phyloP scores from a whole-genome alignment of 768 basidiomycete genomes.

The Termitomyces sp. region DNA sequence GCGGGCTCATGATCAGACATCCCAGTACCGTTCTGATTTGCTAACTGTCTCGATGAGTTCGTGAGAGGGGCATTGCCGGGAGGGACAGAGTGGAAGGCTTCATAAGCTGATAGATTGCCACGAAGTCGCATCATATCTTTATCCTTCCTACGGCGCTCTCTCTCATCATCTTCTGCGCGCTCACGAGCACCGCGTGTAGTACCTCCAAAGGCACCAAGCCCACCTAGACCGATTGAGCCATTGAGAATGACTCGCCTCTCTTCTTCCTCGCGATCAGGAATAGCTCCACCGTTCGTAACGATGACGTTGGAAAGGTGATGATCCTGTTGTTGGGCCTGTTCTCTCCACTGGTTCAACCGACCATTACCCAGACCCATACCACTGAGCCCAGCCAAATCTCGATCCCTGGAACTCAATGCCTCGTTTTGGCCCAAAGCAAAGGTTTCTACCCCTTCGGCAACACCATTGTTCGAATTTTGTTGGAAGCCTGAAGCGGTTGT shows the following conservation, averaged over 20 bases:
- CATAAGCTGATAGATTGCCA: slow-evolving; percentile 50
- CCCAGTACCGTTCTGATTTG: slow-evolving; percentile 20
- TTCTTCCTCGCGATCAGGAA: slow-evolving; percentile 34
- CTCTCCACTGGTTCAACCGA: slow-evolving; percentile 35
- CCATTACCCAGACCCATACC: slow-evolving; percentile 39
- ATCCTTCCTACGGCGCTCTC: slow-evolving; percentile 45
- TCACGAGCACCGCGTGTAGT: slow-evolving; percentile 53
- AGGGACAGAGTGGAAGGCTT: slow-evolving; percentile 72
- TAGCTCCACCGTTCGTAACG: slow-evolving; percentile 11
- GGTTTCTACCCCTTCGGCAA: slow-evolving; percentile 20
- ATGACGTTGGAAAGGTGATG: slow-evolving; percentile 6
- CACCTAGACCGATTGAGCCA: slow-evolving; percentile 27
- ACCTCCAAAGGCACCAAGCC: slow-evolving; percentile 25
- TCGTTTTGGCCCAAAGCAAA: slow-evolving; percentile 18
- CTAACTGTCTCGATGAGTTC: slow-evolving; percentile 28
- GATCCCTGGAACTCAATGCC: slow-evolving; percentile 36
- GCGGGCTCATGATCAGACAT: slow-evolving; percentile 12
- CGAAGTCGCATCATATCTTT: slow-evolving; percentile 42
- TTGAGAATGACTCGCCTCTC: slow-evolving; percentile 38
- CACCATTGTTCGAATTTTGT: slow-evolving; percentile 17
- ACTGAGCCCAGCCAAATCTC: slow-evolving; percentile 19
- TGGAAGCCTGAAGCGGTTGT: slow-evolving; percentile 15
- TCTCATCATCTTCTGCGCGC: slow-evolving; percentile 57
- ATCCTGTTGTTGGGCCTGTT: slow-evolving; percentile 21
- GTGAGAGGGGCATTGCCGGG: slow-evolving; percentile 15